Conservation (phyloP, 192 early-diverging fungal species). For the Diversispora eburnea region DNA sequence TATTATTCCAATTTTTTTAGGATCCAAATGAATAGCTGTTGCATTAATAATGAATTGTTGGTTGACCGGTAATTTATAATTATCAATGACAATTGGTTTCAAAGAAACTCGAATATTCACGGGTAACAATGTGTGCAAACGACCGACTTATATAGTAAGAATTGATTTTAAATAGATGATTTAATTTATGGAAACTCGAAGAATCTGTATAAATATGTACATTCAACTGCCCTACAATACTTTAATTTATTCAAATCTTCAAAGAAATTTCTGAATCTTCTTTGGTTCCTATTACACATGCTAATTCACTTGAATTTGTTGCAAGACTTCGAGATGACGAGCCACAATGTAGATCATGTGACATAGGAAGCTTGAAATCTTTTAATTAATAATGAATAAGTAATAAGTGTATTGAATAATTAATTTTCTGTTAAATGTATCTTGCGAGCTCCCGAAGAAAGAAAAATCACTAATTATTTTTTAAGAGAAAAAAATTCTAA, state of each 20-base stretch:
- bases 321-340: neutral
- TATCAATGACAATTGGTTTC: neutral
- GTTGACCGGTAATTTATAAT: neutral
- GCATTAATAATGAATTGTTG: constrained; percentile 5
- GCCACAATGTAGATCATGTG: neutral
- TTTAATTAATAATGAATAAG: neutral
- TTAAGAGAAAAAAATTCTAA: no score
- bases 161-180: neutral
- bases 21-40: neutral
- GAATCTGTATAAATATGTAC: neutral
- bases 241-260: constrained; percentile 8
- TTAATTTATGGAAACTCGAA: neutral
- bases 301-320: constrained; percentile 3
- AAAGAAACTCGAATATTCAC: neutral
- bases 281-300: neutral
- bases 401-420: neutral
- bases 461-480: no score
- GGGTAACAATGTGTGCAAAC: neutral
- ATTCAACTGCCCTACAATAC: constrained; percentile 12
- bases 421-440: no score
- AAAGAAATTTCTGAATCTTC: neutral
- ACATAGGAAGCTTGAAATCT: neutral
- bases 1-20: constrained; percentile 1
- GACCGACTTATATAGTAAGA: neutral
- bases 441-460: no score